Conservation (phyloP, 805 yeast species). For the Schwanniomyces pseudopolymorphus region DNA sequence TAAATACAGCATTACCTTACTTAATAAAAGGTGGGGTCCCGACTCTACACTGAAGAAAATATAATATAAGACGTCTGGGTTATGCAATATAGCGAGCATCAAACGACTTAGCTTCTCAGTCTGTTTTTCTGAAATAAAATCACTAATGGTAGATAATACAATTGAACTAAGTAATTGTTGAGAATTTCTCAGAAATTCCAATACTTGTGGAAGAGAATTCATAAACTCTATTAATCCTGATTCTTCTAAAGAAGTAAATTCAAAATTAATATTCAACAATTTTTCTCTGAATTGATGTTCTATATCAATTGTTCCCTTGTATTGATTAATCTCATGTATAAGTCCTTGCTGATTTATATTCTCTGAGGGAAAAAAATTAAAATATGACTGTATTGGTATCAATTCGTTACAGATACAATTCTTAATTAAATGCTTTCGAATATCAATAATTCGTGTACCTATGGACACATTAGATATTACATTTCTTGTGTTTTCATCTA, state of each 20-base stretch:
- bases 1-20: conserved; percentile 49
- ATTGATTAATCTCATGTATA: conserved; percentile 25
- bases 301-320: conserved; percentile 20
- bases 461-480: conserved; percentile 9
- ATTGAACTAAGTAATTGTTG: conserved; percentile 24
- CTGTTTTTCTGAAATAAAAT: conserved; percentile 24
- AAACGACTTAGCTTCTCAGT: conserved; percentile 43
- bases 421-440: conserved; percentile 28
- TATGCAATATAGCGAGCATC: conserved; percentile 49
- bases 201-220: conserved; percentile 15
- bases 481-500: conserved; percentile 11
- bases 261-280: conserved; percentile 32
- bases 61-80: conserved; percentile 37
- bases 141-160: conserved; percentile 19
- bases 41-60: conserved; percentile 42
- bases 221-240: conserved; percentile 33
- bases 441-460: conserved; percentile 12
- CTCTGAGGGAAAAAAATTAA: conserved; percentile 27
- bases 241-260: conserved; percentile 42
- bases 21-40: conserved; percentile 43
- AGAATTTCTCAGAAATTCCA: conserved; percentile 21
- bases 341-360: conserved; percentile 21
- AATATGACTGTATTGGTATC: conserved; percentile 23
- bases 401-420: conserved; percentile 29
- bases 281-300: conserved; percentile 27